Conservation (phyloP, 148 eudicot genomes). For the Dysphania ambrosioides region DNA sequence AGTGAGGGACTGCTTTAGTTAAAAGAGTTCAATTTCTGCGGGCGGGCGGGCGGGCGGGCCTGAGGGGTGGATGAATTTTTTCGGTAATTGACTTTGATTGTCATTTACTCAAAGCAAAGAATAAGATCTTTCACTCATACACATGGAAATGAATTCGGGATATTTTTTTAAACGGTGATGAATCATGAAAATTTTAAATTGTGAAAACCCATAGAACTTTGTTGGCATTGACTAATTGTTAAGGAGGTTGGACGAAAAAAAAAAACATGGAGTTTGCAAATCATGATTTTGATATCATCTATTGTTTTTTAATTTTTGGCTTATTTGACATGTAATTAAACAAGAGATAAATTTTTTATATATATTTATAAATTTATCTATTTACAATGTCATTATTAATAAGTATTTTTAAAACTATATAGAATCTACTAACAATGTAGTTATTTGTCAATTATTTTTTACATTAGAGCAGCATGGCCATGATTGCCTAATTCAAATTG, state of each 20-base stretch:
- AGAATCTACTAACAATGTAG: no score
- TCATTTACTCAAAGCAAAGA: background rate
- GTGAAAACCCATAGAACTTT: background rate
- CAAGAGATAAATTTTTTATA: no score
- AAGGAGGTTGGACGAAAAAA: background rate
- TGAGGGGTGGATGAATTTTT: no score
- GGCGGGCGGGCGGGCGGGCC: no score
- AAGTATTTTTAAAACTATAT: no score
- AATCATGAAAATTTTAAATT: background rate
- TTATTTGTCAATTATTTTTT: no score
- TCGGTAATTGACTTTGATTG: slow-evolving; percentile 3
- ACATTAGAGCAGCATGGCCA: no score
- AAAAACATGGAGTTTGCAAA: background rate
- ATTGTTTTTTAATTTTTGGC: background rate
- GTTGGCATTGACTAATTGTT: slow-evolving; percentile 6
- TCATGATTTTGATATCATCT: background rate
- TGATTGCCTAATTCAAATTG: no score
- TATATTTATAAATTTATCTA: background rate
- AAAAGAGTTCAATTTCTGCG: no score
- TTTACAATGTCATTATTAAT: no score
- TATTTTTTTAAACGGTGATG: background rate
- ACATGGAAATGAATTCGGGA: slow-evolving; percentile 1
- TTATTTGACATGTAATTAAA: no score
- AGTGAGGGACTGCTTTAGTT: slow-evolving; percentile 8
- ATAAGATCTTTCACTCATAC: background rate